Conservation (phyloP, 2,329 filamentous ascomycete species). For the Colletotrichum liriopes region DNA sequence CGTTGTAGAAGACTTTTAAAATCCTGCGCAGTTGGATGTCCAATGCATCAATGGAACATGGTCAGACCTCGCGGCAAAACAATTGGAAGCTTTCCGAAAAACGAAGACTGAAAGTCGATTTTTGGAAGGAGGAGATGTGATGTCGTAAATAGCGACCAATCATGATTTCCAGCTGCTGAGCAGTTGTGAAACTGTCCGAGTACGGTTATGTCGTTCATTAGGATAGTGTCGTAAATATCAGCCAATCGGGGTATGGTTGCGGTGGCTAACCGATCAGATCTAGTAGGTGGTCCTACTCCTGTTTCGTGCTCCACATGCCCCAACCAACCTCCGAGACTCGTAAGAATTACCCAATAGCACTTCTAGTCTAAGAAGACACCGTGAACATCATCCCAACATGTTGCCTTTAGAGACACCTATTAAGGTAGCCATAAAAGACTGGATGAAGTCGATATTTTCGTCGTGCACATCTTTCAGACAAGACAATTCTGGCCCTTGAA, state of each 20-base stretch:
- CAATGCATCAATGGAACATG: background rate
- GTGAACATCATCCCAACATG: background rate
- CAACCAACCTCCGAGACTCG: background rate
- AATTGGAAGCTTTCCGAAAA: background rate
- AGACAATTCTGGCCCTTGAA: background rate
- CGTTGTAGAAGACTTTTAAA: background rate
- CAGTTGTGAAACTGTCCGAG: background rate
- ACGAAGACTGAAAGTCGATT: background rate
- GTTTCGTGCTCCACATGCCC: constrained; percentile 11
- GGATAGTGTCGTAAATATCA: constrained; percentile 1
- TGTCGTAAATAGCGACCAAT: constrained; percentile 5
- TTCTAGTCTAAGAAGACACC: background rate
- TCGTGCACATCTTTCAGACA: background rate
- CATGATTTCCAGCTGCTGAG: background rate
- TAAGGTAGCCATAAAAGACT: background rate
- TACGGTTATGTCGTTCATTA: background rate
- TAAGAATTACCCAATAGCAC: constrained; percentile 11
- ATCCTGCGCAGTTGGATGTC: background rate
- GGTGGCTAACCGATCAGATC: background rate
- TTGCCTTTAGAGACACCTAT: background rate
- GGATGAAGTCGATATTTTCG: background rate
- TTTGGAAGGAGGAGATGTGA: too few species aligned
- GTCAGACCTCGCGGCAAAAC: background rate
- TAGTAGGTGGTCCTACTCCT: background rate
- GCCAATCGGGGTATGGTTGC: constrained; percentile 4